These are phyloP conservation scores for Pascua sp. DNA, from an alignment of 1,284 basidiomycete species.

Conservation along the genomic window DNA sequence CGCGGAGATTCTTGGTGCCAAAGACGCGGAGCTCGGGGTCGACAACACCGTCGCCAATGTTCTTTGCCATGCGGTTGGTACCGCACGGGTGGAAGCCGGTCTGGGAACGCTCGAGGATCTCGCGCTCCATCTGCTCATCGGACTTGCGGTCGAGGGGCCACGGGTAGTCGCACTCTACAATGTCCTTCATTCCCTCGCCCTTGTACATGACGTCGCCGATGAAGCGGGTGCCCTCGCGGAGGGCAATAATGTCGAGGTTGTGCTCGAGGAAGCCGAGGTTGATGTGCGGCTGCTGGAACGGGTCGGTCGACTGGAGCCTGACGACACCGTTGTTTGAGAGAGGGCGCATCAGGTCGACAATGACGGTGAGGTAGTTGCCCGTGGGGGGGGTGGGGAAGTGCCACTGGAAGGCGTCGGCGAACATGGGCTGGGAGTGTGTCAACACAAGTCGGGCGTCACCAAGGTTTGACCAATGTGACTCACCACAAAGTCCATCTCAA, in stretches of 20 bases:
- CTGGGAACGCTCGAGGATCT: constrained; percentile 39
- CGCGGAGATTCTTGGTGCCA: constrained; percentile 55
- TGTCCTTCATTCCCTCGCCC: constrained; percentile 31
- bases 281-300: constrained; percentile 59
- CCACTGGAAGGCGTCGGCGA: constrained; percentile 14
- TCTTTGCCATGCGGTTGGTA: constrained; percentile 63
- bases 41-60: constrained; percentile 62
- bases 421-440: background rate
- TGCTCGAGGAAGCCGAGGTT: constrained; percentile 58
- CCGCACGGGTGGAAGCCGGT: constrained; percentile 59
- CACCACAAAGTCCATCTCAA: constrained; percentile 16
- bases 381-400: constrained; percentile 9
- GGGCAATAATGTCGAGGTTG: constrained; percentile 43
- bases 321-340: constrained; percentile 26
- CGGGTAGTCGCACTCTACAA: constrained; percentile 24
- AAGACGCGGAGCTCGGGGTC: constrained; percentile 62
- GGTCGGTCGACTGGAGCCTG: constrained; percentile 56
- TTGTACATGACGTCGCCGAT: constrained; percentile 16
- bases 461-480: background rate
- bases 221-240: constrained; percentile 13
- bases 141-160: constrained; percentile 13
- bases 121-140: constrained; percentile 30
- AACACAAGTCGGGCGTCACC: background rate
- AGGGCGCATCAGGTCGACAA: constrained; percentile 18
- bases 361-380: constrained; percentile 14